Evolutionary conservation across 1,284 basidiomycete species (phyloP).

Genomic region (Pulchroboletus neoregius): DNA sequence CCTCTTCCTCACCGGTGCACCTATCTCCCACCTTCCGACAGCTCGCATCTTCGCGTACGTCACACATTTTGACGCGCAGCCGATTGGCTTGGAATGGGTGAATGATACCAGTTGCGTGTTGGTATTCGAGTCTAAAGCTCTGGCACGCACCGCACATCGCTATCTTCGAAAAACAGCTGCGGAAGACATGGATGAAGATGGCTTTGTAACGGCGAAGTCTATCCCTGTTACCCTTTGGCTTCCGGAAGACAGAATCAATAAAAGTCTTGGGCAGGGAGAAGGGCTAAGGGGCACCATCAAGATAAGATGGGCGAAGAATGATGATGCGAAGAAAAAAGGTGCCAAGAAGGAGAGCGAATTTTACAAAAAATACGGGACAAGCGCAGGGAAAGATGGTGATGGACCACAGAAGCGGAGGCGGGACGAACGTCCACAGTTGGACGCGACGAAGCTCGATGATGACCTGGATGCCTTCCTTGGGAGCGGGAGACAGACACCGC

Average conservation of each 20-base stretch:
- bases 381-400: conserved; percentile 53
- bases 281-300: conserved; percentile 58
- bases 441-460: conserved; percentile 37
- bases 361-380: conserved; percentile 65
- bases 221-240: conserved; percentile 72
- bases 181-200: conserved; percentile 53
- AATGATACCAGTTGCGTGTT: conserved; percentile 75
- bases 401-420: conserved; percentile 38
- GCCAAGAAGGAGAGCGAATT: conserved; percentile 67
- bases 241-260: conserved; percentile 69
- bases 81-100: conserved; percentile 73
- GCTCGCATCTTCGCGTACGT: conserved; percentile 71
- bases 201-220: conserved; percentile 57
- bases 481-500: conserved; percentile 34
- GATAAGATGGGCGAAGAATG: conserved; percentile 66
- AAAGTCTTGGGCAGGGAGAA: conserved; percentile 58
- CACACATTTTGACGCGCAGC: conserved; percentile 64
- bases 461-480: conserved; percentile 65
- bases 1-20: conserved; percentile 62
- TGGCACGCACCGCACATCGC: conserved; percentile 50
- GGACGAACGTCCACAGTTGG: conserved; percentile 25
- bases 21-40: conserved; percentile 67
- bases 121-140: conserved; percentile 56
- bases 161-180: conserved; percentile 47
- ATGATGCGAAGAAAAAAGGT: conserved; percentile 71